phyloP scores from a whole-genome alignment of 768 basidiomycete genomes.

The Phanerodontia chrysosporium region DNA sequence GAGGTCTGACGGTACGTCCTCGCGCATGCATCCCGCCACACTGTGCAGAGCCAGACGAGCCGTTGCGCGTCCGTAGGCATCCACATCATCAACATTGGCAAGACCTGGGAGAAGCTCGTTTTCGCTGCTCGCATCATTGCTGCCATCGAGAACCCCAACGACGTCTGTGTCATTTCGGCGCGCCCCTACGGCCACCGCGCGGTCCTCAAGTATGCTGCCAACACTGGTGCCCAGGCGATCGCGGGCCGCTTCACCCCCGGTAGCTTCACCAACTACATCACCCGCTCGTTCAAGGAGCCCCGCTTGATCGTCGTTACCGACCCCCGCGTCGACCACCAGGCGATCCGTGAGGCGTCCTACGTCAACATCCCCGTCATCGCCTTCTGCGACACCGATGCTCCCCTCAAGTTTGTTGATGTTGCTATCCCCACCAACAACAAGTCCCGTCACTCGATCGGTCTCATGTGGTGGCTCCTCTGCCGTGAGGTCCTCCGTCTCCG shows the following conservation, averaged over 20 bases:
- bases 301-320: slow-evolving; percentile 98
- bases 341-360: slow-evolving; percentile 99
- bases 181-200: slow-evolving; percentile 99
- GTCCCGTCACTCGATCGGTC: slow-evolving; percentile 93
- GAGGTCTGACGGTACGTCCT: slow-evolving; percentile 79
- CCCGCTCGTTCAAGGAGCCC: slow-evolving; percentile 99
- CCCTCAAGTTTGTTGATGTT: slow-evolving; percentile 95
- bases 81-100: slow-evolving; percentile 96
- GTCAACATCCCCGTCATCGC: slow-evolving; percentile 99
- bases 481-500: slow-evolving; percentile 96
- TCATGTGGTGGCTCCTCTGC: slow-evolving; percentile 96
- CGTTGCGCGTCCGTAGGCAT: slow-evolving; percentile 58
- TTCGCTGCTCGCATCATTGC: slow-evolving; percentile 97
- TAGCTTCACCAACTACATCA: slow-evolving; percentile 99
- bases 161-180: slow-evolving; percentile 96
- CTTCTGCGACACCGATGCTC: slow-evolving; percentile 97
- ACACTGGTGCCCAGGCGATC: slow-evolving; percentile 98
- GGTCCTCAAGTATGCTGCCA: slow-evolving; percentile 96
- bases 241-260: slow-evolving; percentile 99
- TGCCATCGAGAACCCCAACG: slow-evolving; percentile 96
- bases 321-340: slow-evolving; percentile 99
- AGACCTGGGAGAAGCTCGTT: slow-evolving; percentile 99
- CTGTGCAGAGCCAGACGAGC: not conserved
- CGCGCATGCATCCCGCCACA: not conserved
- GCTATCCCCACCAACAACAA: slow-evolving; percentile 99